Evolutionary conservation across 2,329 filamentous ascomycete genomes (phyloP), one percentile per base, ranked within the genome.

Genomic region (Ophiocordyceps australis): DNA sequence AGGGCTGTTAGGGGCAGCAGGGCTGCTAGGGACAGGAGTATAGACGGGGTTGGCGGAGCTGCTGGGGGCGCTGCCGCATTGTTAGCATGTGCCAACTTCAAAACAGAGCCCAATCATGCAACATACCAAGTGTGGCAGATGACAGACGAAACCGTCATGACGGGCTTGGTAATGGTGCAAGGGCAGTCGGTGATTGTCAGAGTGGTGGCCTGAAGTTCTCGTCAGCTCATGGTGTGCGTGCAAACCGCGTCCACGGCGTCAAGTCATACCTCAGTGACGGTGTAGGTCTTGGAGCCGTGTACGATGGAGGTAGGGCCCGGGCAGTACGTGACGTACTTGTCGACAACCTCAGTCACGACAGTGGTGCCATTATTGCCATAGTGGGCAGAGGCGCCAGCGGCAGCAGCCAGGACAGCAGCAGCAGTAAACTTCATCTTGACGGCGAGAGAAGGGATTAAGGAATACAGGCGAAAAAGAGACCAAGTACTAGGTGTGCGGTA

Each of bases 131-230:
- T 54, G 46, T 54, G 41, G 64, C 64, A 69, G 48, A 53, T 39
- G 23, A 67, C 62, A 23, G 53, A 48, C 34, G 58, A 55, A 46
- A 56, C 54, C 48, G 54, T 59, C 45, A 53, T 51, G 39, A 71
- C 54, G 28, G 67, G 64, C 56, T 61, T 64, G 55, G 58, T 62
- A 52, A 70, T 44, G 45, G 67, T 79, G 71, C 71, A 77, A 40
- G 72, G 66, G 64, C 74, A 76, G 62, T 74, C 59, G 41, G 68
- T 68, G 61, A 78, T 66, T 57, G 73, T 78, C 50, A 77, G 52
- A 48, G 69, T 74, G 48, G 70, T 74, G 46, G 73, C 53, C 65
- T 69, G 26, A 12, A 5, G 5, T n/a, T n/a, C 10, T 21, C 4
- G 17, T 16, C 9, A 16, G 13, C 9, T 12, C 14, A 17, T 11